phyloP scores from a whole-genome alignment of 2,329 filamentous ascomycete species.

The Colletotrichum neosansevieriae region DNA sequence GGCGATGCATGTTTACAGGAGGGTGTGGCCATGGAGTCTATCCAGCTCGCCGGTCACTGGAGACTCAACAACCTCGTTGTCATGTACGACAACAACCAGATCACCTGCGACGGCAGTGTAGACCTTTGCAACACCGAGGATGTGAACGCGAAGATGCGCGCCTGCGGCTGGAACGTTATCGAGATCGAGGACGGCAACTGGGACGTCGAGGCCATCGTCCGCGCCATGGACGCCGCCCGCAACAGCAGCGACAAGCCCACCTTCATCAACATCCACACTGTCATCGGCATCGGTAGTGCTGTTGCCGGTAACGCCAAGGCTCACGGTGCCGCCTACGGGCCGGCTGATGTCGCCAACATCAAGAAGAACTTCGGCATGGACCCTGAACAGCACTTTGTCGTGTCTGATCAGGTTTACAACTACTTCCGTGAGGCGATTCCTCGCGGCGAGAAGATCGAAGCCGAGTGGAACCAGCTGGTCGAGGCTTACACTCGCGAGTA shows the following conservation, averaged over 20 bases:
- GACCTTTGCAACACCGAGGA: constrained; percentile 67
- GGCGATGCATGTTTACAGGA: constrained; percentile 71
- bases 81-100: constrained; percentile 72
- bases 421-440: constrained; percentile 62
- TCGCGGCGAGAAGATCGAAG: constrained; percentile 58
- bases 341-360: constrained; percentile 60
- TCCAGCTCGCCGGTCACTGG: constrained; percentile 67
- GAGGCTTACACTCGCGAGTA: constrained; percentile 57
- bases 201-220: constrained; percentile 59
- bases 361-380: constrained; percentile 50
- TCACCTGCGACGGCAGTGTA: constrained; percentile 69
- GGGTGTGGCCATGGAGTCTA: constrained; percentile 68
- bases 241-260: constrained; percentile 60
- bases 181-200: constrained; percentile 65
- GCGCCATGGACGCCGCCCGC: constrained; percentile 59
- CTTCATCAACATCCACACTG: constrained; percentile 69
- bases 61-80: constrained; percentile 67
- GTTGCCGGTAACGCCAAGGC: constrained; percentile 64
- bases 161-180: constrained; percentile 67
- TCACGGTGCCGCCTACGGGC: constrained; percentile 69
- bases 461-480: constrained; percentile 60
- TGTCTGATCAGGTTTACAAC: constrained; percentile 59
- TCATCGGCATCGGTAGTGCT: constrained; percentile 66
- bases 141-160: constrained; percentile 68
- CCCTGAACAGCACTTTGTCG: constrained; percentile 51